Base-by-base conservation (phyloP, 208 protist species). In the Herpetomonas samuelpessoai region DNA sequence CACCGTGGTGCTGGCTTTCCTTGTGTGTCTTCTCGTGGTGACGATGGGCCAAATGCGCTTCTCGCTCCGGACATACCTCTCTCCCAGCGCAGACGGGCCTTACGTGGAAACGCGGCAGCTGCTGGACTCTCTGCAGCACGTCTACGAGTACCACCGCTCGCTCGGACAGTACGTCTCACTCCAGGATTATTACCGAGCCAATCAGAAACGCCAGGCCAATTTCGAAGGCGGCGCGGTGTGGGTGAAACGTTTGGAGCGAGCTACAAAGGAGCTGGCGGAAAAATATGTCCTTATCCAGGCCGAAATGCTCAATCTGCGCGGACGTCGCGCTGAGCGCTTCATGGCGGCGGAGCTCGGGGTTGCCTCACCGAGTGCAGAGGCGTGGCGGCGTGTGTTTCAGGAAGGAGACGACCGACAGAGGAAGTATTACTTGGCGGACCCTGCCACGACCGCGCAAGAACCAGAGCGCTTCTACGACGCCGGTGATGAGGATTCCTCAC, bases 211-310 rank as follows among this genome's bases (percentile, higher is more conserved):
- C 31, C 2, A 51, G 9, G 24, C 21, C 10, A 1, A 57, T 4
- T 48, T 61, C 48, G 60, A 74, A 38, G 25, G 38, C 14, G 68
- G 69, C 47, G 47, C 48, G 25, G 24, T 16, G 50, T 78, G 73
- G 60, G 64, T 69, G 2, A 35, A 48, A 4, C 56, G 54, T 26
- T 55, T 93, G 35, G 69, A 72, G 49, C 19, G 48, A n/a, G 76
- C 69, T 16, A 58, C 74, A 2, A 63, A 71, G 21, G 76, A 86
- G 67, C 31, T 93, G 26, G 60, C 79, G 39, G 48, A 64, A 45
- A 68, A 60, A 25, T 93, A 83, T 55, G 83, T 93, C 21, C 57
- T 52, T 0, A 31, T 74, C 1, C 86, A 93, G 59, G 45, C 68
- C 1, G 71, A 86, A 31, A 61, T 93, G 48, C 14, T 60, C 14